Evolutionary conservation across 228 moss, liverwort and hornwort genomes (phyloP), one percentile per base, ranked within the genome.

Genomic region (Sphagnum fallax): DNA sequence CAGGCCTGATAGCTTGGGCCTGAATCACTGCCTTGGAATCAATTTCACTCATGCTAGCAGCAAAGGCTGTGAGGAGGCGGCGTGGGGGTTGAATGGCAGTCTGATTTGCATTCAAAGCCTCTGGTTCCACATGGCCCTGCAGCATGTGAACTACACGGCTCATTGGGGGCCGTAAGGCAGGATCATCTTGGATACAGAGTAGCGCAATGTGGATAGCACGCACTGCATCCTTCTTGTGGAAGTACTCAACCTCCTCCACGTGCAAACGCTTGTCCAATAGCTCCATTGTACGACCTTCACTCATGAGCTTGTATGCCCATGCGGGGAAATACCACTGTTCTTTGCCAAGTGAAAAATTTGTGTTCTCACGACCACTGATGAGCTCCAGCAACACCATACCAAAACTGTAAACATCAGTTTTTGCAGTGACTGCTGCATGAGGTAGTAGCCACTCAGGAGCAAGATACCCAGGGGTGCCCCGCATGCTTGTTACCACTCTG

Each of bases 241-340:
- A 87, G 61, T 87, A 83, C 66, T 87, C 87, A 0, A 87, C 87
- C 62, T 87, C 87, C 71, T 87, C 87, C 15, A 87, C 76, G 51
- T 87, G 87, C n/a, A 87, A 73, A 62, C 87, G 80, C 72, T 83
- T 87, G 78, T 87, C 87, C 0, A 87, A 80, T 16, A 87, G 87
- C 78, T 83, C 87, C 87, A 87, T 87, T 58, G 80, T 83, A 61
- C 87, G 83, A 18, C 87, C 87, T 63, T 87, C 87, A 6, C 87
- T 83, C 87, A 87, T 87, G 0, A 87, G 72, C 69, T 87, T 87
- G 71, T 83, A 87, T 8, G 87, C 87, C 87, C 87, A 87, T 9
- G 87, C 87, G 5, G 87, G 87, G 52, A 87, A 87, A 68, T 87
- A 87, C 87, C 87, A 87, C 64, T 87, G 87, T 32, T 87, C 87